Base-by-base conservation (phyloP, 116 monocot genomes). In the Trichopus zeylanicus region DNA sequence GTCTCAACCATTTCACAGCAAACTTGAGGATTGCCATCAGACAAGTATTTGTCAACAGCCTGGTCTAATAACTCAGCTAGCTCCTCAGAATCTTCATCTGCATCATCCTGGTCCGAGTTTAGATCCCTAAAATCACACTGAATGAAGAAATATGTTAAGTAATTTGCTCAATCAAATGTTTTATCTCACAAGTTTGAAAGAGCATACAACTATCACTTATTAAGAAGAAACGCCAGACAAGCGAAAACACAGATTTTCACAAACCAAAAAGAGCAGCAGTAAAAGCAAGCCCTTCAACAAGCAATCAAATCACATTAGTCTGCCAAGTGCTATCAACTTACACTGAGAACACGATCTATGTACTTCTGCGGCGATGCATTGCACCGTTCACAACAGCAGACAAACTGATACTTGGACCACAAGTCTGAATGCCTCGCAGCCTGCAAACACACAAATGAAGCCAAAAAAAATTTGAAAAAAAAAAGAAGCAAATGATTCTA, bases 371-470 rank as follows among this genome's bases (percentile, higher is more conserved):
- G 84, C 20, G 67, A 70, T 53, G 75, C 69, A 28, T 25, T 64
- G 75, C 92, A 92, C 13, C 83, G 80, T 27, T 28, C 23, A 68
- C 87, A 92, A 28, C 66, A 64, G 61, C 92, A 92, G 62, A 60
- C 31, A 60, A 92, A 92, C 62, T 49, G 63, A 76, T 92, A 87
- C 55, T 78, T 87, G 31, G 68, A 71, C 84, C 75, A 81, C 56
- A 92, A 48, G 65, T 92, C 81, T 26, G 42, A 31, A 21, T 65
- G 80, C 46, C 92, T 78, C 51, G 55, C 24, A 38, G 56, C 73
- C 91, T 91, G 70, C 27, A 82, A 66, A 64, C 48, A 28, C 23
- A 54, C 21, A 51, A 21, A 51, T 5, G 57, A 15, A 56, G 31
- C 8, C 2, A 9, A 0, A 23, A 55, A 61, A 18, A 30, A n/a